Base-by-base conservation (phyloP, 2,329 filamentous ascomycete species). In the Triangularia verruculosa region DNA sequence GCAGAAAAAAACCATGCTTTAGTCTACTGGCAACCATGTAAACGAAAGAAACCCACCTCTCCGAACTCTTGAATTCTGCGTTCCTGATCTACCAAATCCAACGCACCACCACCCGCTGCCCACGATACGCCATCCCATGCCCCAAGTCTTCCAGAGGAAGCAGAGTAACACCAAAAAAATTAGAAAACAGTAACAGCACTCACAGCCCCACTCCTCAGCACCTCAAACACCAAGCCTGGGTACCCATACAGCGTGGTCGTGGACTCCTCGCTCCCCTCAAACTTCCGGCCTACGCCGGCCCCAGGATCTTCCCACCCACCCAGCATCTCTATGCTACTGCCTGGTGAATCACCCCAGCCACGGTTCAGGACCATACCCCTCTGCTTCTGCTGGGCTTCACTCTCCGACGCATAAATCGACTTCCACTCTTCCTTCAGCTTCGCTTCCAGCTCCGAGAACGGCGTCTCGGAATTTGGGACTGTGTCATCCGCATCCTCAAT, bases 161-260 rank as follows among this genome's bases (percentile, higher is more conserved):
- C n/a, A 47, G 15, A 9, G 13, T 13, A 39, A 15, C 4, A n/a
- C 6, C 6, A 39, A 4, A 7, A 5, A 7, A 15, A 28, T 85
- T 74, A 97, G 79, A 93, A 97, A 24, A 97, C 88, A 9, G 94
- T 98, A 74, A 98, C 81, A 25, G 91, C 90, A 76, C 92, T 96
- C 24, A 99, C 91, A 66, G 87, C 89, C 3, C 91, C 93, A 73
- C 96, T 97, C 86, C 91, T 93, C 75, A 98, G 78, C 27, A 99
- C 94, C 78, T 99, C 95, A 78, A 99, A 98, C 55, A 97, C 87
- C 76, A 98, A 79, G 0, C 95, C 94, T 0, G 95, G 94, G 72
- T 97, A 97, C 1, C 94, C 93, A 78, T 92, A 98, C 27, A 99
- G 78, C 66, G 93, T 94, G 15, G 93, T 97, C 62, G 84, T 87